Evolutionary conservation across 2,329 filamentous ascomycete genomes (phyloP).

Genomic region (Penicillium sp.): DNA sequence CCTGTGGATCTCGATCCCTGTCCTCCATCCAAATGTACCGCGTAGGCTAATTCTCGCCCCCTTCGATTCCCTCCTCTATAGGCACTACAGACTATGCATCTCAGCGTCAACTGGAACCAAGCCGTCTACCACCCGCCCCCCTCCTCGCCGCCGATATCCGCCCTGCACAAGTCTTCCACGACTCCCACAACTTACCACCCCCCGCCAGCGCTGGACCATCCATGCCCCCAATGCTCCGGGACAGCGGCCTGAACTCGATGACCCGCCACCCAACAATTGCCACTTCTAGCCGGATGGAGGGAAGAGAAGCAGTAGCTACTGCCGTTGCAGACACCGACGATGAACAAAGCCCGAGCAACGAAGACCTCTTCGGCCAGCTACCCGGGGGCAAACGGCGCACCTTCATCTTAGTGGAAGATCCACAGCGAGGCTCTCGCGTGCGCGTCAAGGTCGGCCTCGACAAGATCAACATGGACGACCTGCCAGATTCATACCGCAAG

Average conservation of each 20-base stretch:
- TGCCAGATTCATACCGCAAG: slow-evolving; percentile 93
- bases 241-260: slow-evolving; percentile 53
- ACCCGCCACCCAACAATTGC: slow-evolving; percentile 41
- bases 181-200: slow-evolving; percentile 69
- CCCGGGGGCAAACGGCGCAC: slow-evolving; percentile 91
- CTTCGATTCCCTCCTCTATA: slow-evolving; percentile 33
- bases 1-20: slow-evolving; percentile 19
- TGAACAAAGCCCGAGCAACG: slow-evolving; percentile 48
- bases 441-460: slow-evolving; percentile 93
- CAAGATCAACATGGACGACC: slow-evolving; percentile 90
- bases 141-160: slow-evolving; percentile 71
- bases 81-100: slow-evolving; percentile 53
- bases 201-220: slow-evolving; percentile 54
- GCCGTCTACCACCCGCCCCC: slow-evolving; percentile 47
- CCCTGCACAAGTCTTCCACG: slow-evolving; percentile 73
- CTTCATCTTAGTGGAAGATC: slow-evolving; percentile 94
- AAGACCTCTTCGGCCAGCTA: slow-evolving; percentile 81
- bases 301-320: slow-evolving; percentile 1
- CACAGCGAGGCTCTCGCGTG: slow-evolving; percentile 76
- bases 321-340: slow-evolving; percentile 31
- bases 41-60: slow-evolving; percentile 48
- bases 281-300: slow-evolving; percentile 29
- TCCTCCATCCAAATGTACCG: slow-evolving; percentile 31
- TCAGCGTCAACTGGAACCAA: slow-evolving; percentile 66
- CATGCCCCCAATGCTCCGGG: slow-evolving; percentile 69